Base-by-base conservation (phyloP, 2,329 filamentous ascomycete species). In the Bimuria novae-zelandiae region DNA sequence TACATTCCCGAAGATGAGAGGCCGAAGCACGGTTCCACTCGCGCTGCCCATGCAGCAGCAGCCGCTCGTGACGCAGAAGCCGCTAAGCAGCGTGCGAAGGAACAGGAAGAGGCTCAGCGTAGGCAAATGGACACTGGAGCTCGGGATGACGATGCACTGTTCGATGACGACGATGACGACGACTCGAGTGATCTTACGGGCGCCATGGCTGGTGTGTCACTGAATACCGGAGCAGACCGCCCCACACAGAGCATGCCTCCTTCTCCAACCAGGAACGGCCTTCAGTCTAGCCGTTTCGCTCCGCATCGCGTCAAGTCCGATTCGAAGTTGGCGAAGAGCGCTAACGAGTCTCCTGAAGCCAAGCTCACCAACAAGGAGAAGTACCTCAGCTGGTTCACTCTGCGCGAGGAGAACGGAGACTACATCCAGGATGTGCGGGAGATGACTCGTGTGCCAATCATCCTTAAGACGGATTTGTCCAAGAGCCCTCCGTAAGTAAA, bases 371-470 rank as follows among this genome's bases (percentile, higher is more conserved):
- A 94, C 79, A 97, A 96, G 83, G 92, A 97, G 80, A 97, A 96
- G 80, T 99, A 97, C 76, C 77, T 96, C 59, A 90, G 88, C 72
- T 80, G 94, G 60, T 97, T 97, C 80, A 86, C 87, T 64, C 82
- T 99, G 63, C 84, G 94, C 47, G 93, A 99, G 75, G 90, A 96
- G 76, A 89, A 89, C 64, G 93, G 93, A 61, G 90, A 97, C 66
- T 95, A 95, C 79, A 97, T 99, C 69, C 94, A 99, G 78, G 94
- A 99, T 75, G 92, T 99, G 62, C 92, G 88, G 52, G 94, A 99
- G 81, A 97, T 99, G 92, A 93, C 91, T 37, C 84, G 93, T 64
- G 89, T 99, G 56, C 94, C 94, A n/a, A 89, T 99, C 63, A 96
- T 99, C 73, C 79, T 99, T 69, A 97, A 96, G 87, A 97, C 94